Evolutionary conservation across 257 asterid species (phyloP), one percentile per base, ranked within the genome.

Genomic region (Marsdenia floribunda): DNA sequence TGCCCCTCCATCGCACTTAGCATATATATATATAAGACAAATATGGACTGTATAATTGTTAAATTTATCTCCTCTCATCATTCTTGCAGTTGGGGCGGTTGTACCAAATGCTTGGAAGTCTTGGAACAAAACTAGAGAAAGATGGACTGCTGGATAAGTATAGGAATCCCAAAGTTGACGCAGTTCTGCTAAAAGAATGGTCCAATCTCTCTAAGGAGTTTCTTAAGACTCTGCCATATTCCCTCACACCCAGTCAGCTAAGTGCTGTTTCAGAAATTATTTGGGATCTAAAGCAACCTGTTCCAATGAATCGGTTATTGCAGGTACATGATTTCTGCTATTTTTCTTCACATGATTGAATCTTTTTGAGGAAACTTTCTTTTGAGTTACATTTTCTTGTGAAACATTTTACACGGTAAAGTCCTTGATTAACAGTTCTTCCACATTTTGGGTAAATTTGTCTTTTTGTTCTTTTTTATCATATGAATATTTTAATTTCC

Each of bases 91-190:
- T 91, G 86, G 98, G 96, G 67, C 86, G 85, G 85, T 75, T 94
- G 80, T 94, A 83, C 82, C 97, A 92, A 81, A 94, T 94, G 98
- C 97, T 94, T 63, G 97, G 89, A 84, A 90, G 93, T 75, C 95
- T 91, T 73, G 88, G 95, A 55, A 88, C 97, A 29, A 82, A 88
- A 79, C 71, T 86, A 73, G 98, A 94, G 79, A 90, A 87, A 76
- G 93, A 92, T 65, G 90, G 84, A 70, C 81, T 94, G 80, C 90
- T 94, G 81, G 86, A 88, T 73, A 87, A 84, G 79, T 94, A 88
- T 82, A 83, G 86, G 74, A 82, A 86, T 76, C 91, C 97, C 68
- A 89, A 87, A 80, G 68, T 87, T 60, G 90, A 84, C 80, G 59
- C 87, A 46, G 55, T 66, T 58, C 67, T 85, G 74, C 73, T 78